These are phyloP conservation scores for Mytilinidion resinicola DNA, from an alignment of 495 filamentous ascomycete species.

Conservation along the genomic window DNA sequence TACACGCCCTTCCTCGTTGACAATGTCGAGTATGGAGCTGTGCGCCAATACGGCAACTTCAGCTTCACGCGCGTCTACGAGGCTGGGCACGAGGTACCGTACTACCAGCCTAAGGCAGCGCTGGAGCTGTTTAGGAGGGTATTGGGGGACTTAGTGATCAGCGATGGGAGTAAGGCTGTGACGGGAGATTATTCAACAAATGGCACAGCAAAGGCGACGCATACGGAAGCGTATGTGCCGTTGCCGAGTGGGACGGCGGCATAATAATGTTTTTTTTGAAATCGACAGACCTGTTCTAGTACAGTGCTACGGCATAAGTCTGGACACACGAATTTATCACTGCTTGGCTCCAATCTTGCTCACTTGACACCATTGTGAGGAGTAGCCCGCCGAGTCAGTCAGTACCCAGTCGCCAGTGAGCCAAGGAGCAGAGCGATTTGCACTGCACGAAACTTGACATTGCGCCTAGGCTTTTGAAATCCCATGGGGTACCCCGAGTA, in stretches of 20 bases:
- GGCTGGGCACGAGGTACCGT: conserved; percentile 38
- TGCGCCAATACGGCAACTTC: conserved; percentile 43
- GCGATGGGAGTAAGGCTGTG: conserved; percentile 30
- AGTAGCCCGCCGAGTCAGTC: too few species aligned
- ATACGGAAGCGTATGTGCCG: conserved; percentile 51
- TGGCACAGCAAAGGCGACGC: conserved; percentile 48
- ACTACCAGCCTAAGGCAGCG: conserved; percentile 21
- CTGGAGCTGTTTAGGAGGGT: conserved; percentile 16
- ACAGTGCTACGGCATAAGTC: too few species aligned
- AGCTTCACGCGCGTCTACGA: conserved; percentile 42
- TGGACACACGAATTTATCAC: too few species aligned
- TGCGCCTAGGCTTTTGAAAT: too few species aligned
- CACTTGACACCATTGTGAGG: too few species aligned
- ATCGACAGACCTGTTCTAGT: too few species aligned
- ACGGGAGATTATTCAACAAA: conserved; percentile 42
- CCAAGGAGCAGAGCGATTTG: too few species aligned
- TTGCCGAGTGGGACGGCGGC: conserved; percentile 30
- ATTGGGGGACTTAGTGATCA: conserved; percentile 1
- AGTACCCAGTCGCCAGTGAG: too few species aligned
- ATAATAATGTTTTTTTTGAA: too few species aligned
- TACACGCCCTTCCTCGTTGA: conserved; percentile 45
- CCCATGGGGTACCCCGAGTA: too few species aligned
- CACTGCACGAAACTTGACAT: too few species aligned
- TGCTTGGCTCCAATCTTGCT: too few species aligned
- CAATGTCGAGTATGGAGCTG: conserved; percentile 38